Conservation (phyloP, 2,329 filamentous ascomycete genomes). For the Trichoderma atroviride region DNA sequence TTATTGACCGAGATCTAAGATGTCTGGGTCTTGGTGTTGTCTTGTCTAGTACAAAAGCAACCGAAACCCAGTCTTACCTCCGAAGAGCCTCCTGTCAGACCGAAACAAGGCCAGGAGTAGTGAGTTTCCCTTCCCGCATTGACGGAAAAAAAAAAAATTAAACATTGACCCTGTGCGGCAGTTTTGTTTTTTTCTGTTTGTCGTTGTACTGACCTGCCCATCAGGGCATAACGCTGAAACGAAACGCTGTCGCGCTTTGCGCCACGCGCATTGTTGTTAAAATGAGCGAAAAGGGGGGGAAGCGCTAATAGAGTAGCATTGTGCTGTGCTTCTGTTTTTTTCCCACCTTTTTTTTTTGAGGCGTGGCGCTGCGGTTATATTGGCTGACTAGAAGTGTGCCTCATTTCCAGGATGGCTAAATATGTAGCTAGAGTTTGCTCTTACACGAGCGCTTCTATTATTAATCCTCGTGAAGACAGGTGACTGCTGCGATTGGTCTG, state of each 20-base stretch:
- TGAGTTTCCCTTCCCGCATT: neutral
- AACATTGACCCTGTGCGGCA: neutral
- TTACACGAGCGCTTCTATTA: neutral
- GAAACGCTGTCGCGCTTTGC: neutral
- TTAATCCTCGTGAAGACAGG: neutral
- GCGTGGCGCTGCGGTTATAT: neutral
- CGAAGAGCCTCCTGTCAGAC: neutral
- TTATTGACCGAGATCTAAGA: neutral
- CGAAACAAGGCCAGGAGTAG: neutral
- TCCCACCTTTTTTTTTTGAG: neutral
- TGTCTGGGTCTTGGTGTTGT: neutral
- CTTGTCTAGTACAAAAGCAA: neutral
- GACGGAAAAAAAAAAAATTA: neutral
- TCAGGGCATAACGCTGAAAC: slow-evolving; percentile 6
- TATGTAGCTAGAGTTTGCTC: neutral
- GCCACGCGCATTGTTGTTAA: slow-evolving; percentile 2
- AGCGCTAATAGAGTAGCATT: neutral
- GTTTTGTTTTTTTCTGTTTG: neutral
- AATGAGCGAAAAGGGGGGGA: neutral
- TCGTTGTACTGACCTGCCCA: neutral
- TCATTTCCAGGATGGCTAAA: neutral
- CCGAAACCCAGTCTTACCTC: neutral
- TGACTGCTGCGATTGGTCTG: neutral
- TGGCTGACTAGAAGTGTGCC: neutral
- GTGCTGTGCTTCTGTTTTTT: neutral